Base-by-base conservation (phyloP, 2,329 filamentous ascomycete species). In the Dendryphion nanum region DNA sequence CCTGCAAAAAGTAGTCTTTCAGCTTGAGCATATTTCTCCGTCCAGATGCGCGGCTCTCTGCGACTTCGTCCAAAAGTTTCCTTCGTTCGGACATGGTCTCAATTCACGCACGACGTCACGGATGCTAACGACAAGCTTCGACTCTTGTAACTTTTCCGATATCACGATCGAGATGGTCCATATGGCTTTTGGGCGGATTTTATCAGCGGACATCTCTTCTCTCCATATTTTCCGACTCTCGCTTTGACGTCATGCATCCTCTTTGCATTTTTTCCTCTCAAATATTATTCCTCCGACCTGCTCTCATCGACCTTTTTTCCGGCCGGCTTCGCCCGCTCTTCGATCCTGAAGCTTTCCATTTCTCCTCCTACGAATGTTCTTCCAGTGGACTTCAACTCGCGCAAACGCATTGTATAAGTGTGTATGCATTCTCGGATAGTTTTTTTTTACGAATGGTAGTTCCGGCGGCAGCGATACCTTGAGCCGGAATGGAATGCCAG, bases 231-330 rank as follows among this genome's bases (percentile, higher is more conserved):
- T 32, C 14, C 15, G 16, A 24, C 35, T 37, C 21, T 39, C 30
- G 30, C 23, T 34, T n/a, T n/a, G n/a, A n/a, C n/a, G n/a, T n/a
- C n/a, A n/a, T 16, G 18, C 14, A 28, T 21, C 20, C 16, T 39
- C 18, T 33, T 39, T 20, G 37, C 37, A 39, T 33, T 16, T 39
- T 39, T 35, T 12, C 14, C 20, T 26, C 21, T 35, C 18, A n/a
- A 6, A 18, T 24, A 13, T 16, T 20, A 26, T 26, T 10, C 33
- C n/a, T 14, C 16, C 20, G 33, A 35, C 23, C 30, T 13, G 4
- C 12, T 13, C 20, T 37, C 24, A 26, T 19, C 21, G 18, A 5
- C 13, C 12, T 30, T 8, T 18, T 30, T 35, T 30, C 19, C 8
- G n/a, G 23, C 23, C 8, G 23, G n/a, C 8, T 26, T 26, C n/a